Evolutionary conservation across 768 basidiomycete genomes (phyloP).

Genomic region (Tephrocybe sp.): DNA sequence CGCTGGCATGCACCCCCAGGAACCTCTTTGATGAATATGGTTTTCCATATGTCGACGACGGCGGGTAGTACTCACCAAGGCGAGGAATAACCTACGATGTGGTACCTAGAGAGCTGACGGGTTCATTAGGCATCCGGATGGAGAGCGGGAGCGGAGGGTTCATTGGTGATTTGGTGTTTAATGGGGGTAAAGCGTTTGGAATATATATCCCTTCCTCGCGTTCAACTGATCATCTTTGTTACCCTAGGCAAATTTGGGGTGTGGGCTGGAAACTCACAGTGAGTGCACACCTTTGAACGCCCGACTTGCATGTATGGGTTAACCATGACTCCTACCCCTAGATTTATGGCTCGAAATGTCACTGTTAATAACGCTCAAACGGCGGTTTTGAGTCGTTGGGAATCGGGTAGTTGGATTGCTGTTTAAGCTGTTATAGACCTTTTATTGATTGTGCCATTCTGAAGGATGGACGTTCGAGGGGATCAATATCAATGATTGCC

Average conservation of each 20-base stretch:
- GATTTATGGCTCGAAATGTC: slow-evolving; percentile 58
- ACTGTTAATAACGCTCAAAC: slow-evolving; percentile 55
- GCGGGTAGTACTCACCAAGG: slow-evolving; percentile 64
- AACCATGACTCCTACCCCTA: no score
- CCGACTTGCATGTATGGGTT: no score
- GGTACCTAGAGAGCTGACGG: slow-evolving; percentile 51
- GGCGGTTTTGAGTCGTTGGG: slow-evolving; percentile 43
- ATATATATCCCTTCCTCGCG: background rate
- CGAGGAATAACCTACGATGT: slow-evolving; percentile 41
- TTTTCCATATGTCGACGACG: slow-evolving; percentile 66
- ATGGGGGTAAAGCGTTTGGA: slow-evolving; percentile 39
- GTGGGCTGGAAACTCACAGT: slow-evolving; percentile 82
- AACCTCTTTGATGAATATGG: slow-evolving; percentile 71
- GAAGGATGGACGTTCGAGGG: slow-evolving; percentile 48
- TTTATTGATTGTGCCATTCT: background rate
- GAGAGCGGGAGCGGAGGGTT: slow-evolving; percentile 68
- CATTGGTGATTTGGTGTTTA: slow-evolving; percentile 53
- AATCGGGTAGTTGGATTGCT: slow-evolving; percentile 41
- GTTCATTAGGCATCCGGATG: slow-evolving; percentile 58
- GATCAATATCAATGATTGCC: slow-evolving; percentile 40
- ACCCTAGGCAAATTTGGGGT: slow-evolving; percentile 70
- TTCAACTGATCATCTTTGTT: background rate
- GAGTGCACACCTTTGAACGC: slow-evolving; percentile 16
- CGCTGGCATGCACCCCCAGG: slow-evolving; percentile 88
- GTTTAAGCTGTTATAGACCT: no score